Evolutionary conservation across 805 yeast species (phyloP), one percentile per base, ranked within the genome.

Genomic region (Ogataea methanolica): DNA sequence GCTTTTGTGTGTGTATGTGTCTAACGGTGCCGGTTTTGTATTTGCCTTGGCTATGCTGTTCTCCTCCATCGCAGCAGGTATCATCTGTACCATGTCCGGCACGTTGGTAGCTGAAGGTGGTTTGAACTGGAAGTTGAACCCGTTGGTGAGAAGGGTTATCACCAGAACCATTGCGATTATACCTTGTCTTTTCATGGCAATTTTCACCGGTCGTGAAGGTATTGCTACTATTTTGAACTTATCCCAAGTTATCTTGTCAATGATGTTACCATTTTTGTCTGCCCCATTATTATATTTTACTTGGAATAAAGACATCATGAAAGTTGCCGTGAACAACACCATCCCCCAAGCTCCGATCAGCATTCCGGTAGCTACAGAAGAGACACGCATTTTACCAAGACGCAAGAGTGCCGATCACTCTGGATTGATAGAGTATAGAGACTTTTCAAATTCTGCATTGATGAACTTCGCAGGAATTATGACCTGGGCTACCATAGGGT

Each of bases 71-170:
- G 84, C 91, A 41, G 96, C 97, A 0, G 96, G 97, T 42, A 81
- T 91, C 39, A 91, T 90, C 2, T 90, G 97, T 63, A 91, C 97
- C 0, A 85, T 91, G 69, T 88, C 96, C 0, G 97, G 97, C 9
- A 96, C 91, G 66, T 82, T 91, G 56, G 96, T 91, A 2, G 79
- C 89, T 55, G 97, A 91, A 63, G 97, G 97, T 0, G 92, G 88
- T 59, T 70, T 91, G 36, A 77, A 82, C 45, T 90, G 97, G 96
- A 80, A 77, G 2, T 54, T 88, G 38, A 75, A 73, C 51, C 97
- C 97, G 4, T 84, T 96, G 87, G 59, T 83, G 43, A 76, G 97
- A 61, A 73, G 97, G 53, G 61, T 91, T 9, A 72, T 82, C 11
- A 91, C 97, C 0, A 76, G 97, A 60, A 67, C 78, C 6, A 83